Conservation (phyloP, 2,329 filamentous ascomycete species). For the Metarhizium anisopliae region DNA sequence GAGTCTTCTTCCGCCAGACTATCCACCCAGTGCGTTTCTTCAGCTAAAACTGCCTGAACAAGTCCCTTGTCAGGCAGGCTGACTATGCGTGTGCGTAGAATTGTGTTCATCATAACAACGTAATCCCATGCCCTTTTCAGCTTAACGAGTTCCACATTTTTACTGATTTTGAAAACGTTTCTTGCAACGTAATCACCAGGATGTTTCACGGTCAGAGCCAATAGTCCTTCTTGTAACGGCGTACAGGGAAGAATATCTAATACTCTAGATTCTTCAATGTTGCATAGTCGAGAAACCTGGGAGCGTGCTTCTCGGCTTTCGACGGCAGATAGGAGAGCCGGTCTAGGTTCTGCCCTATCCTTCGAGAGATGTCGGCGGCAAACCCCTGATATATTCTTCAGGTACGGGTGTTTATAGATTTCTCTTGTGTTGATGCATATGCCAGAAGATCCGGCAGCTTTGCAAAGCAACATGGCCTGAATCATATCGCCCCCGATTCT, state of each 20-base stretch:
- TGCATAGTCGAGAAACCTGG: slow-evolving; percentile 9
- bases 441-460: not conserved
- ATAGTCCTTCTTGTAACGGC: slow-evolving; percentile 12
- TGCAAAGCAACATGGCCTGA: not conserved
- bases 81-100: slow-evolving; percentile 8
- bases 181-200: slow-evolving; percentile 10
- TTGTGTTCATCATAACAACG: slow-evolving; percentile 7
- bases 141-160: slow-evolving; percentile 2
- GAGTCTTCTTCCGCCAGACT: not conserved
- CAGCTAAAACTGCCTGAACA: slow-evolving; percentile 7
- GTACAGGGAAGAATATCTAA: slow-evolving; percentile 13
- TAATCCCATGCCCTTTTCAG: slow-evolving; percentile 9
- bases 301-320: not conserved
- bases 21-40: slow-evolving; percentile 2
- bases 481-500: not conserved
- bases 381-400: not conserved
- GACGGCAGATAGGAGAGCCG: not conserved
- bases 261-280: slow-evolving; percentile 3
- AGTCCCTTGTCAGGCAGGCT: slow-evolving; percentile 5
- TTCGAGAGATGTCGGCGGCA: not conserved
- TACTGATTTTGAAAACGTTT: slow-evolving; percentile 7
- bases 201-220: slow-evolving; percentile 9
- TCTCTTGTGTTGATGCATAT: not conserved
- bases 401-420: not conserved
- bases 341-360: not conserved